A percentile compares a stretch with the other conserved stretches of the same genome.
phyloP scores from a whole-genome alignment of 208 protist genomes.

The Wallacemonas sp. region DNA sequence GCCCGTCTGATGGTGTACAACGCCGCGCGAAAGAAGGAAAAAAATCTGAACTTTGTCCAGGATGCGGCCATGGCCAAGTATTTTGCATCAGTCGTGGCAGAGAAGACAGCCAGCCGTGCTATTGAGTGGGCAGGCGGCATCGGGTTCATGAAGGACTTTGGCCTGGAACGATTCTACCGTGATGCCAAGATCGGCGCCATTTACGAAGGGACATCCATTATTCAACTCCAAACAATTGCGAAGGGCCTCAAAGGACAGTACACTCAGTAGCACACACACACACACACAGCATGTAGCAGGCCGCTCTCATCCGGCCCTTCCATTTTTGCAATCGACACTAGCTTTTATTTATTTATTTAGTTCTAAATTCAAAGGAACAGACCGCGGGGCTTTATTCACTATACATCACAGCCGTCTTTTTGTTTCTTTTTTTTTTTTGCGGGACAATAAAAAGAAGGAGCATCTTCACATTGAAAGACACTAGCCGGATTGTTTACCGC shows the following conservation, averaged over 20 bases:
- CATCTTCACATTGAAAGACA: too few relatives aligned
- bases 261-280: constrained; percentile 29
- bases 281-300: too few relatives aligned
- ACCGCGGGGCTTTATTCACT: too few relatives aligned
- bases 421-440: too few relatives aligned
- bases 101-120: constrained; percentile 75
- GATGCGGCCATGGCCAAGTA: constrained; percentile 97
- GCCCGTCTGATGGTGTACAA: constrained; percentile 91
- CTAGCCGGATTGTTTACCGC: too few relatives aligned
- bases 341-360: too few relatives aligned
- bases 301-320: too few relatives aligned
- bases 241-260: constrained; percentile 84
- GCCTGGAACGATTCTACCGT: constrained; percentile 95
- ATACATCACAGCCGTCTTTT: too few relatives aligned
- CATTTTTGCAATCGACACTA: too few relatives aligned
- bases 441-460: too few relatives aligned
- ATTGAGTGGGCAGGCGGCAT: constrained; percentile 95
- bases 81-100: constrained; percentile 84
- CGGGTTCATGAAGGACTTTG: constrained; percentile 95
- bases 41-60: constrained; percentile 81
- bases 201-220: constrained; percentile 96
- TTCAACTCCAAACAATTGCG: constrained; percentile 95
- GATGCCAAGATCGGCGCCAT: constrained; percentile 91
- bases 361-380: too few relatives aligned
- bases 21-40: constrained; percentile 90